phyloP scores from a whole-genome alignment of 495 filamentous ascomycete species.

The Venustampulla echinocandica region DNA sequence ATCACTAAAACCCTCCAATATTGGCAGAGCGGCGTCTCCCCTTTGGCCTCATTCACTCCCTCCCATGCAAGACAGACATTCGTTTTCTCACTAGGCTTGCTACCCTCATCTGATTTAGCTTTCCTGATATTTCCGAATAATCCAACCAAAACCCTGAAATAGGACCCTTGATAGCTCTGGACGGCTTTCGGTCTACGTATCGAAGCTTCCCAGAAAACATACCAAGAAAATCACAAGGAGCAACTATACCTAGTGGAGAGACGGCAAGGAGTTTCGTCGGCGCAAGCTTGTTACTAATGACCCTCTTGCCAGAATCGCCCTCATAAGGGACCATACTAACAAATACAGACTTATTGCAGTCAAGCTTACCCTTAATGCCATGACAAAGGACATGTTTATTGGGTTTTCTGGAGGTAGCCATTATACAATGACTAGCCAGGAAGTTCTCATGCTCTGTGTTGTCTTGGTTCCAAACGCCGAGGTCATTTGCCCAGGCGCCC shows the following conservation, averaged over 20 bases:
- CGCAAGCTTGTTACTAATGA: constrained; percentile 1
- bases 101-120: constrained; percentile 9
- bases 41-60: constrained; percentile 14
- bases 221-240: constrained; percentile 15
- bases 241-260: constrained; percentile 9
- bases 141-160: constrained; percentile 12
- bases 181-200: constrained; percentile 11
- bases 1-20: constrained; percentile 9
- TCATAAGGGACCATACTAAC: constrained; percentile 7
- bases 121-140: constrained; percentile 6
- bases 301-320: constrained; percentile 3
- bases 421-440: constrained; percentile 1
- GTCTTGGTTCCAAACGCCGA: not conserved
- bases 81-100: constrained; percentile 11
- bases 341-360: constrained; percentile 10
- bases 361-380: constrained; percentile 12
- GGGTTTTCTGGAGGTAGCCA: constrained; percentile 8
- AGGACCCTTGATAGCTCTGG: constrained; percentile 7
- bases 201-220: constrained; percentile 15
- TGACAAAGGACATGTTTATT: constrained; percentile 11
- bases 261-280: constrained; percentile 11
- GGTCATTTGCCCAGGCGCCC: not conserved
- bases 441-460: not conserved
- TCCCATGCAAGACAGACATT: constrained; percentile 18
- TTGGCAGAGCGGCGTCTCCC: constrained; percentile 5